Conservation (phyloP, 2,329 filamentous ascomycete species). For the Colletotrichum phormii region DNA sequence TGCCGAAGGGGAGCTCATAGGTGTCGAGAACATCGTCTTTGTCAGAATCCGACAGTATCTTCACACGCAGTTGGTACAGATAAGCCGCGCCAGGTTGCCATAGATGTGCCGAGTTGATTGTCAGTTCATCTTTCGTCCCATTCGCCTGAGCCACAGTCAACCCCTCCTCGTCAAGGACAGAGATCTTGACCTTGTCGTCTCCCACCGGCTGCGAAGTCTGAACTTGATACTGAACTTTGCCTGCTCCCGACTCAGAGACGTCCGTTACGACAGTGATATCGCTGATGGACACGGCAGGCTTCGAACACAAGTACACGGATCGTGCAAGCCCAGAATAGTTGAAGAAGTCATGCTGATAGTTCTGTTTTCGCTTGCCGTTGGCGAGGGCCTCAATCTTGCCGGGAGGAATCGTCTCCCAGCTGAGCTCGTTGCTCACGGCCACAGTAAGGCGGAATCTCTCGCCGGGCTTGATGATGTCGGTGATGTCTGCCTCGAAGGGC, state of each 20-base stretch:
- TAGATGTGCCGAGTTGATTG: slow-evolving; percentile 37
- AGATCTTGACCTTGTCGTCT: neutral
- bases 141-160: slow-evolving; percentile 17
- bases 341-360: slow-evolving; percentile 46
- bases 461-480: slow-evolving; percentile 38
- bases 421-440: slow-evolving; percentile 45
- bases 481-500: slow-evolving; percentile 43
- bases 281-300: slow-evolving; percentile 39
- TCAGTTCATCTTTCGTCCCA: slow-evolving; percentile 31
- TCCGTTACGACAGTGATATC: slow-evolving; percentile 42
- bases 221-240: slow-evolving; percentile 33
- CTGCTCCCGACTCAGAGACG: slow-evolving; percentile 29
- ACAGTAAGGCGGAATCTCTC: slow-evolving; percentile 44
- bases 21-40: slow-evolving; percentile 30
- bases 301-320: slow-evolving; percentile 43
- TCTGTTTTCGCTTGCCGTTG: slow-evolving; percentile 40
- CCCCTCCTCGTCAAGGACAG: slow-evolving; percentile 31
- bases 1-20: slow-evolving; percentile 40
- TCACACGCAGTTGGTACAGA: slow-evolving; percentile 41
- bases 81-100: slow-evolving; percentile 45
- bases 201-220: neutral
- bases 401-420: slow-evolving; percentile 45
- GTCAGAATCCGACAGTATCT: slow-evolving; percentile 30
- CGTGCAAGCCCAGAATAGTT: slow-evolving; percentile 45
- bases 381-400: slow-evolving; percentile 28